Evolutionary conservation across 1,284 basidiomycete species (phyloP).

Genomic region (Austroboletus rostrupii): DNA sequence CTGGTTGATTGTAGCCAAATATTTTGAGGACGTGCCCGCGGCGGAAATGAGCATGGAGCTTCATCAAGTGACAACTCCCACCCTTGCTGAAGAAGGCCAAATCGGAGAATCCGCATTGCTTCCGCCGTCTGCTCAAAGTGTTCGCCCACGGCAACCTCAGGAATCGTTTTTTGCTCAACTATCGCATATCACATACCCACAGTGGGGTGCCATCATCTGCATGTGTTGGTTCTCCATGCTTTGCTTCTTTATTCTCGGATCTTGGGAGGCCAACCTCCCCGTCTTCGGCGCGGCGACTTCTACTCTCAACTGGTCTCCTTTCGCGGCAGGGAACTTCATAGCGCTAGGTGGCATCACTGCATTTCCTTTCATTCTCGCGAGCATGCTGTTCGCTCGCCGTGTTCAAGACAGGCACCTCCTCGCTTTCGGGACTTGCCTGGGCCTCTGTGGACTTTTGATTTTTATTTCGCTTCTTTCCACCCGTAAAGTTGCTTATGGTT

Average conservation of each 20-base stretch:
- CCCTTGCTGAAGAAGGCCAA: constrained; percentile 2
- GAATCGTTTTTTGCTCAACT: constrained; percentile 17
- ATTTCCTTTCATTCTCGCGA: constrained; percentile 64
- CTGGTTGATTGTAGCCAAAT: constrained; percentile 39
- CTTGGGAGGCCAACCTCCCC: constrained; percentile 71
- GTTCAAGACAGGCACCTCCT: constrained; percentile 62
- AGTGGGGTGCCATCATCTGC: constrained; percentile 53
- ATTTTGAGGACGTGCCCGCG: constrained; percentile 51
- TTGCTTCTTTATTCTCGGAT: constrained; percentile 69
- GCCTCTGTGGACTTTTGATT: constrained; percentile 49
- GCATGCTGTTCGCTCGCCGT: constrained; percentile 52
- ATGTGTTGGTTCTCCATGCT: constrained; percentile 75
- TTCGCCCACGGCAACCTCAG: not conserved
- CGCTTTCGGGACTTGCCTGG: constrained; percentile 49
- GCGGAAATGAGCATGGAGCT: constrained; percentile 10
- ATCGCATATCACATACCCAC: constrained; percentile 22
- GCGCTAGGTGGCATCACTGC: constrained; percentile 60
- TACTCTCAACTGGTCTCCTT: constrained; percentile 55
- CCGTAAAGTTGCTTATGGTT: constrained; percentile 43
- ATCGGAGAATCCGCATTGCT: not conserved
- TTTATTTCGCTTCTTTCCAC: constrained; percentile 44
- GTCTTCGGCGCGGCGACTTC: constrained; percentile 49
- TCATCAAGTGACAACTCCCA: constrained; percentile 3
- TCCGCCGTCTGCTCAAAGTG: not conserved
- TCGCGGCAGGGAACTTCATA: constrained; percentile 66